phyloP scores from a whole-genome alignment of 2,329 filamentous ascomycete genomes.

The Didymella segeticola region DNA sequence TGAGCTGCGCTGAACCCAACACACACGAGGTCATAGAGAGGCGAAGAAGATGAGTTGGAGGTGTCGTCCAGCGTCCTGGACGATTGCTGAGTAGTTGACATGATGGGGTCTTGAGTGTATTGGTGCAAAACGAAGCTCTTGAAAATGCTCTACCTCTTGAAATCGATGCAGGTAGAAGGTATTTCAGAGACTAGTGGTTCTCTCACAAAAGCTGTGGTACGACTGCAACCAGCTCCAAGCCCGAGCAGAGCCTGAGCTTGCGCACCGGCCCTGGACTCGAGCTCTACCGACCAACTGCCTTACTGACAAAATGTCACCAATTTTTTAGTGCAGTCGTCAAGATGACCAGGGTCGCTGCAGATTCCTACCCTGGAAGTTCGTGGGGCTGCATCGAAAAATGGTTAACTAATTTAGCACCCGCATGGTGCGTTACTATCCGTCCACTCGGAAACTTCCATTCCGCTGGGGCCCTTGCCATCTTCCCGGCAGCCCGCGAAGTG shows the following conservation, averaged over 20 bases:
- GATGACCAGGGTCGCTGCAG: conserved; percentile 9
- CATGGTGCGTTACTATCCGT: conserved; percentile 31
- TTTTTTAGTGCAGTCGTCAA: conserved; percentile 18
- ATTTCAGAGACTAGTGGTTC: conserved; percentile 8
- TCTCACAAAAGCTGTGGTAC: conserved; percentile 10
- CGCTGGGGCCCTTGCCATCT: not conserved
- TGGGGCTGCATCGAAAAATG: conserved; percentile 24
- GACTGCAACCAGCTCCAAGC: conserved; percentile 8
- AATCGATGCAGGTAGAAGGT: conserved; percentile 7
- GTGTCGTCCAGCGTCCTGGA: conserved; percentile 17
- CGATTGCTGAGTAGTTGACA: conserved; percentile 31
- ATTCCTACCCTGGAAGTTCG: conserved; percentile 21
- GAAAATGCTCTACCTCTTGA: not conserved
- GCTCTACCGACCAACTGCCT: conserved; percentile 15
- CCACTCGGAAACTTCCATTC: conserved; percentile 27
- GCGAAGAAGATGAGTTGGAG: conserved; percentile 22
- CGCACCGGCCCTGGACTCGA: conserved; percentile 18
- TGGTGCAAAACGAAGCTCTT: not conserved
- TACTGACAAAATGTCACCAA: conserved; percentile 30
- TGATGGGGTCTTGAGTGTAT: conserved; percentile 15
- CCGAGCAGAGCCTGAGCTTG: conserved; percentile 16
- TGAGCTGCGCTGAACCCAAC: conserved; percentile 47
- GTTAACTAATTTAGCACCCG: conserved; percentile 27
- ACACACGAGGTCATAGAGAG: conserved; percentile 43
- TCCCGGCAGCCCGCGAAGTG: conserved; percentile 14